These are phyloP conservation scores for Torrubiella hemipterigena DNA, from an alignment of 2,329 filamentous ascomycete genomes.

Conservation along the genomic window DNA sequence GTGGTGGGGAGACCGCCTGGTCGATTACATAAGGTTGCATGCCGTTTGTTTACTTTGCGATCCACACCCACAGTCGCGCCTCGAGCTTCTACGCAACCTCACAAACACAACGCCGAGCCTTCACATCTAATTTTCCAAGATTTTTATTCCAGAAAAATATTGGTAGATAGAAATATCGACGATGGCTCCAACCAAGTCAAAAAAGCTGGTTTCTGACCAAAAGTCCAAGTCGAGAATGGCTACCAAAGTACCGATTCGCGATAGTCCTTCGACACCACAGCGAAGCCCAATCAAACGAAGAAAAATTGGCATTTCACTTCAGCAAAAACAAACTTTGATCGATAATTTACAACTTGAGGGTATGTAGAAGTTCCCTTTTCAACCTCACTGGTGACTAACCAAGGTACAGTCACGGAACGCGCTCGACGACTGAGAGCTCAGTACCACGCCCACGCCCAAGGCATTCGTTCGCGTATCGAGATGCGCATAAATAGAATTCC, in stretches of 20 bases:
- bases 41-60: slow-evolving; percentile 10
- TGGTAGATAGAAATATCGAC: not conserved
- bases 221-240: too few relatives aligned
- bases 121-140: not conserved
- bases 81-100: not conserved
- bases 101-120: not conserved
- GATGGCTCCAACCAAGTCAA: slow-evolving; percentile 6
- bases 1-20: slow-evolving; percentile 13
- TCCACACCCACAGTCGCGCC: slow-evolving; percentile 6
- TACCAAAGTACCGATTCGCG: slow-evolving; percentile 11
- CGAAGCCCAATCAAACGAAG: slow-evolving; percentile 53
- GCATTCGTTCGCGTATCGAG: slow-evolving; percentile 74
- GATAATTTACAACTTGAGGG: slow-evolving; percentile 85
- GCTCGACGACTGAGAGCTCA: slow-evolving; percentile 79
- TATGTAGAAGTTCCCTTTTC: slow-evolving; percentile 28
- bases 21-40: slow-evolving; percentile 6
- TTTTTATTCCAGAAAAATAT: not conserved
- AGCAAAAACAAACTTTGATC: slow-evolving; percentile 76
- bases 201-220: slow-evolving; percentile 6
- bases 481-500: slow-evolving; percentile 91
- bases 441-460: slow-evolving; percentile 78
- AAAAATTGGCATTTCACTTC: slow-evolving; percentile 47
- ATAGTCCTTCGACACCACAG: slow-evolving; percentile 25
- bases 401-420: slow-evolving; percentile 62
- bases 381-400: slow-evolving; percentile 8